Evolutionary conservation across 257 asterid species (phyloP).

Genomic region (Plantago ovata): DNA sequence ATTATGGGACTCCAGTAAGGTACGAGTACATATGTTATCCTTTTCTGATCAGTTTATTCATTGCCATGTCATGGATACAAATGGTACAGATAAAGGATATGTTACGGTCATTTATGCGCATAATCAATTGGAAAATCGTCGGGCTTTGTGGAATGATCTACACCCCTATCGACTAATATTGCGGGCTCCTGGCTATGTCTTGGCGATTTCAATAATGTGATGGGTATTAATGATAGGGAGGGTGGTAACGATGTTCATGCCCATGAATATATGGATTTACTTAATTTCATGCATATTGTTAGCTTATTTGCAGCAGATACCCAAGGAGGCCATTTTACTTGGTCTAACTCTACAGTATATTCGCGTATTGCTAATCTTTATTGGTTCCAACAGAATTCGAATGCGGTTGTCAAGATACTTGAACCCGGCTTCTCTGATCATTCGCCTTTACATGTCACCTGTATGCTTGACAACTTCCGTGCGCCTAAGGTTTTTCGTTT

Average conservation of each 20-base stretch:
- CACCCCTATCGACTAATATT: fast-evolving
- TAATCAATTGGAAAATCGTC: background rate
- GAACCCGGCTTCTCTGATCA: background rate
- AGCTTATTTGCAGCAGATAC: background rate
- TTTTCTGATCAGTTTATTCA: background rate
- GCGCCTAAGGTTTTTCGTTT: background rate
- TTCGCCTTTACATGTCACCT: background rate
- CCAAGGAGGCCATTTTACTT: background rate
- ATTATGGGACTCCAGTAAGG: background rate
- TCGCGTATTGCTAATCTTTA: background rate
- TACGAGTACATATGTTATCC: background rate
- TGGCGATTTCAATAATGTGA: background rate
- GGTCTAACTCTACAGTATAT: background rate
- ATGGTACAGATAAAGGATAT: no score
- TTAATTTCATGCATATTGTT: background rate
- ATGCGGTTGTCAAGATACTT: background rate
- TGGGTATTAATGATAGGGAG: background rate
- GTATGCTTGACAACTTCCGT: background rate
- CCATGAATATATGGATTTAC: background rate
- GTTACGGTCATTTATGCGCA: background rate
- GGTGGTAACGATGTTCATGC: background rate
- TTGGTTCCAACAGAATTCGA: background rate
- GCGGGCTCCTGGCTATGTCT: background rate
- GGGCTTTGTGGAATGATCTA: background rate
- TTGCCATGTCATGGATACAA: background rate